A percentile compares a stretch with the other conserved stretches of the same genome.
Evolutionary conservation across 2,329 filamentous ascomycete species (phyloP).

Genomic region (Beauveria medogensis): DNA sequence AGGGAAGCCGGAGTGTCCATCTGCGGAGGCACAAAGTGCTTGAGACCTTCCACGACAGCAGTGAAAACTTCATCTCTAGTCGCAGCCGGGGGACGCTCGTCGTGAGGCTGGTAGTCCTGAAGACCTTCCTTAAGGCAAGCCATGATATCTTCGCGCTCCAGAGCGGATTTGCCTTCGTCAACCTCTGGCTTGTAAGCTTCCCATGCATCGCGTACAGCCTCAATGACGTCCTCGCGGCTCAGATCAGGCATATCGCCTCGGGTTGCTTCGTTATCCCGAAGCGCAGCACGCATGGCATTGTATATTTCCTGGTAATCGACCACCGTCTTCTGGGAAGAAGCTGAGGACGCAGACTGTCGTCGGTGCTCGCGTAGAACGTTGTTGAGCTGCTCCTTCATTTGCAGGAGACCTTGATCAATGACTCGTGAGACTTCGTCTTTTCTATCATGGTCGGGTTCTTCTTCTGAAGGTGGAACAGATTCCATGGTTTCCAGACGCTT

Average conservation of each 20-base stretch:
- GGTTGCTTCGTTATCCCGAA: conserved; percentile 50
- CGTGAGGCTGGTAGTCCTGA: conserved; percentile 57
- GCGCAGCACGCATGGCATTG: conserved; percentile 70
- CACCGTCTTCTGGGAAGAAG: conserved; percentile 48
- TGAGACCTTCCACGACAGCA: conserved; percentile 77
- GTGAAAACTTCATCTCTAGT: conserved; percentile 79
- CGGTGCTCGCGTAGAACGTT: conserved; percentile 68
- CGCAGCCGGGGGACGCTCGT: conserved; percentile 49
- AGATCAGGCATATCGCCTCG: conserved; percentile 35
- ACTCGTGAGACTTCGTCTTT: conserved; percentile 67
- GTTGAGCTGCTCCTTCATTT: conserved; percentile 80
- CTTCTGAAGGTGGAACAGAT: conserved; percentile 27
- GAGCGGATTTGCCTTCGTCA: conserved; percentile 78
- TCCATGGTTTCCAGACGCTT: conserved; percentile 71
- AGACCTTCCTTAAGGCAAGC: conserved; percentile 81
- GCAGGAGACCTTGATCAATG: conserved; percentile 69
- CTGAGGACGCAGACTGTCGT: conserved; percentile 57
- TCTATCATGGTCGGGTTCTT: conserved; percentile 42
- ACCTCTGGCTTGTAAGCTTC: conserved; percentile 93
- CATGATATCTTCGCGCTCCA: conserved; percentile 85
- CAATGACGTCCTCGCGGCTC: conserved; percentile 74
- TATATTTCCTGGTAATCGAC: conserved; percentile 82
- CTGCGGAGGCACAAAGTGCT: conserved; percentile 68
- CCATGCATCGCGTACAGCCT: conserved; percentile 83
- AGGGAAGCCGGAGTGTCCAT: conserved; percentile 61